A percentile compares a stretch with the other conserved stretches of the same genome.
Conservation (phyloP, 164 flowering plant genomes). For the Berberis vulgaris region DNA sequence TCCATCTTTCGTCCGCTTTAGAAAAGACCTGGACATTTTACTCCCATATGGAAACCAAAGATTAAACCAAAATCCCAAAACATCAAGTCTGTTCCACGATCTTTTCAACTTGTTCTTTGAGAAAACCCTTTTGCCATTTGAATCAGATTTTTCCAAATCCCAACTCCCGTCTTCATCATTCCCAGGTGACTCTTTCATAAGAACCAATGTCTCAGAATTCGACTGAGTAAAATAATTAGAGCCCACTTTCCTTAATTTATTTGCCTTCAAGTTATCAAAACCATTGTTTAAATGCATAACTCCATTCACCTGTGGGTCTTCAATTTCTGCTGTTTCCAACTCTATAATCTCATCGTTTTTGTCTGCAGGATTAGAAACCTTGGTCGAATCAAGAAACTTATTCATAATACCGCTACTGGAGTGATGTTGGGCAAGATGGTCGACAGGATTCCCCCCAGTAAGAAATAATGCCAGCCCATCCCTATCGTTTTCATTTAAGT, state of each 20-base stretch:
- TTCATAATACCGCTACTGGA: slow-evolving; percentile 22
- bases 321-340: slow-evolving; percentile 18
- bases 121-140: slow-evolving; percentile 17
- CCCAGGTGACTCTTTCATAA: slow-evolving; percentile 13
- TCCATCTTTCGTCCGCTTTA: slow-evolving; percentile 44
- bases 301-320: slow-evolving; percentile 17
- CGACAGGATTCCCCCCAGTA: slow-evolving; percentile 25
- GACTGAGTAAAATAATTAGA: slow-evolving; percentile 16
- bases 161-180: slow-evolving; percentile 14
- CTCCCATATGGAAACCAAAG: slow-evolving; percentile 20
- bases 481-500: slow-evolving; percentile 37
- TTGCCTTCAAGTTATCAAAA: slow-evolving; percentile 14
- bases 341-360: slow-evolving; percentile 35
- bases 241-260: slow-evolving; percentile 21
- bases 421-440: slow-evolving; percentile 11
- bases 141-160: slow-evolving; percentile 24
- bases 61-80: slow-evolving; percentile 19
- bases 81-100: slow-evolving; percentile 11
- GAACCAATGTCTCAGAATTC: slow-evolving; percentile 14
- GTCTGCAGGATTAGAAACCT: slow-evolving; percentile 23
- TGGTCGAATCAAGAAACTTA: slow-evolving; percentile 29
- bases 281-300: slow-evolving; percentile 9
- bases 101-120: slow-evolving; percentile 24
- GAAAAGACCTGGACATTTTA: slow-evolving; percentile 19
- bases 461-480: slow-evolving; percentile 46